Conservation (phyloP, 208 protist species). For the Trypanosoma scelopori region DNA sequence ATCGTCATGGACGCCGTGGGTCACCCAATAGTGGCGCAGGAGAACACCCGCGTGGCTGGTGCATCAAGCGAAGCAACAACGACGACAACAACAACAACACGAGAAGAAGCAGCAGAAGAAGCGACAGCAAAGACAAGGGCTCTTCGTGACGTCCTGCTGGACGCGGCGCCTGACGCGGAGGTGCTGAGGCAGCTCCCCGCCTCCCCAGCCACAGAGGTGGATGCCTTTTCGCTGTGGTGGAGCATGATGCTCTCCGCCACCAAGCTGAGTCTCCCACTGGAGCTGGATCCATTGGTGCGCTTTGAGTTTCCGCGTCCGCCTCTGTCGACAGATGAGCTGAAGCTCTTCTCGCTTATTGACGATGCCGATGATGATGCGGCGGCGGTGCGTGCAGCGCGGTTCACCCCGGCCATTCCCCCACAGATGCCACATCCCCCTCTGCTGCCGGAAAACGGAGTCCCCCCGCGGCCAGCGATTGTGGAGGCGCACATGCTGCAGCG, state of each 20-base stretch:
- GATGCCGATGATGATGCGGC: conserved; percentile 38
- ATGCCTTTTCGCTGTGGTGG: conserved; percentile 79
- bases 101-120: not conserved
- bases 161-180: conserved; percentile 46
- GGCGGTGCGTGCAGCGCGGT: conserved; percentile 48
- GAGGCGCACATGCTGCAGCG: conserved; percentile 38
- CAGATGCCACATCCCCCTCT: conserved; percentile 34
- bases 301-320: conserved; percentile 33
- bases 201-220: conserved; percentile 52
- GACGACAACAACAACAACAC: not conserved
- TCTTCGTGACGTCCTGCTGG: not conserved
- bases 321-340: conserved; percentile 24
- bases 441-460: conserved; percentile 2
- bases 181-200: conserved; percentile 38
- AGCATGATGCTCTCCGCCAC: conserved; percentile 40
- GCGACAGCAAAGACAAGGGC: not conserved
- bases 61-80: not conserved
- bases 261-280: conserved; percentile 48
- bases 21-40: conserved; percentile 34
- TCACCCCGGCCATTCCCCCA: conserved; percentile 48
- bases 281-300: conserved; percentile 28
- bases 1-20: conserved; percentile 69
- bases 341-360: conserved; percentile 30
- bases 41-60: not conserved
- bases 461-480: conserved; percentile 28